phyloP scores from a whole-genome alignment of 2,329 filamentous ascomycete genomes.

The Fusarium brachygibbosum region DNA sequence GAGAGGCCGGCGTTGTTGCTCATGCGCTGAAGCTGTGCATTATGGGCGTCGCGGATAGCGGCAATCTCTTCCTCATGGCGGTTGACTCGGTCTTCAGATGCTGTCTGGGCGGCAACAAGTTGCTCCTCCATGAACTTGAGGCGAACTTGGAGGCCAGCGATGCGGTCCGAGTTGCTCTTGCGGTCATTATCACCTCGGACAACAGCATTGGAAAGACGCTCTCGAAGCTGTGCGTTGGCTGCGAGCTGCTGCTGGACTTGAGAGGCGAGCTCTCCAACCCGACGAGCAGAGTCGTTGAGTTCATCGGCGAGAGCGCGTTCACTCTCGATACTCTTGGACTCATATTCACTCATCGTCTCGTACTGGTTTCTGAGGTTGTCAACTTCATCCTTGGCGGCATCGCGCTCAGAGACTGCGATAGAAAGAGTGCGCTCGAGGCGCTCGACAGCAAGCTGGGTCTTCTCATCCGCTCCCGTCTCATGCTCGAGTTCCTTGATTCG shows the following conservation, averaged over 20 bases:
- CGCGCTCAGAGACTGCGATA: conserved; percentile 77
- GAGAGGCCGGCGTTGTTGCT: conserved; percentile 61
- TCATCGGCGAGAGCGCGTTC: conserved; percentile 77
- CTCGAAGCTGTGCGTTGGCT: conserved; percentile 80
- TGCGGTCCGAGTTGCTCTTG: conserved; percentile 81
- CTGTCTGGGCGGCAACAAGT: conserved; percentile 83
- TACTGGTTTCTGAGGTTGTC: conserved; percentile 72
- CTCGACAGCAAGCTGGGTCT: conserved; percentile 72
- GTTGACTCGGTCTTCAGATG: conserved; percentile 85
- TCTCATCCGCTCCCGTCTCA: conserved; percentile 65
- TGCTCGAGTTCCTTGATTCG: conserved; percentile 75
- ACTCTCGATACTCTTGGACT: conserved; percentile 68
- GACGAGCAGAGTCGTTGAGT: conserved; percentile 78
- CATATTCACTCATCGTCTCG: conserved; percentile 67
- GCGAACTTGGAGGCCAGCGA: conserved; percentile 84
- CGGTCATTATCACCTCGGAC: conserved; percentile 87
- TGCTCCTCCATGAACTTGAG: conserved; percentile 87
- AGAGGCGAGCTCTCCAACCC: conserved; percentile 82
- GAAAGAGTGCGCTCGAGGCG: conserved; percentile 77
- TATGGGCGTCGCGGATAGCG: conserved; percentile 81
- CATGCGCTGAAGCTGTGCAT: conserved; percentile 80
- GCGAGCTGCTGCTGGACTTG: conserved; percentile 85
- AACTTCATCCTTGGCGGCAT: conserved; percentile 77
- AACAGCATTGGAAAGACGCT: conserved; percentile 83
- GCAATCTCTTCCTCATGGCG: conserved; percentile 89